Conservation (phyloP, 2,329 filamentous ascomycete species). For the Uncinocarpus reesii region DNA sequence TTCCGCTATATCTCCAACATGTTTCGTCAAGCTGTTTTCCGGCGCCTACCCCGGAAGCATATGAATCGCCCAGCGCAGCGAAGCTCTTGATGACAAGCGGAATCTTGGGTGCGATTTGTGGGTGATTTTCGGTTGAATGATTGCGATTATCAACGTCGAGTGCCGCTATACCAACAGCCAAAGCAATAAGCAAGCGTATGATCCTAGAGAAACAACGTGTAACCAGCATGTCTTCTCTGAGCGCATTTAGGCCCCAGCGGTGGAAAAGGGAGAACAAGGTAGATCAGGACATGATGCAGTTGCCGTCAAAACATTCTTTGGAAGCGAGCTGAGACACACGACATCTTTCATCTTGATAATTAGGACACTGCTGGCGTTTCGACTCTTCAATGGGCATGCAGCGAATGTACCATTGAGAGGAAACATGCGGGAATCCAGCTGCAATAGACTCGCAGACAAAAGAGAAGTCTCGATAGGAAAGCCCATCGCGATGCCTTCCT, state of each 20-base stretch:
- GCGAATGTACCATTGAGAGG: no score
- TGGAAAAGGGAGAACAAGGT: background rate
- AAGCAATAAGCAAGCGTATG: background rate
- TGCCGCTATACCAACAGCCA: background rate
- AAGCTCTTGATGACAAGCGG: conserved; percentile 15
- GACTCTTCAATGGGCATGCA: no score
- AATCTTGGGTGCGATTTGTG: background rate
- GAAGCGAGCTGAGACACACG: background rate
- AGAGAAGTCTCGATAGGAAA: no score
- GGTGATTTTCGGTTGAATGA: background rate
- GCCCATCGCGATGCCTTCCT: no score
- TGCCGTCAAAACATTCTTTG: background rate
- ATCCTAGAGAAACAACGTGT: background rate
- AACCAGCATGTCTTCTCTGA: background rate
- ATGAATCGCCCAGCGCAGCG: conserved; percentile 23
- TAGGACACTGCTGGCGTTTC: no score
- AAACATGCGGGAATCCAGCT: no score
- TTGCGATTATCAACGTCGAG: background rate
- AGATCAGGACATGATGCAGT: background rate
- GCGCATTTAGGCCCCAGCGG: no score
- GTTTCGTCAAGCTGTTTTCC: conserved; percentile 16
- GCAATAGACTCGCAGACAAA: no score
- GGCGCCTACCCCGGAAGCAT: conserved; percentile 22
- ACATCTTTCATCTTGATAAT: background rate
- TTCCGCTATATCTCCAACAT: conserved; percentile 21